A percentile compares a stretch with the other conserved stretches of the same genome.
These are phyloP conservation scores for Paecilomyces dactylethromorphus DNA, from an alignment of 2,329 filamentous ascomycete genomes.

Conservation along the genomic window DNA sequence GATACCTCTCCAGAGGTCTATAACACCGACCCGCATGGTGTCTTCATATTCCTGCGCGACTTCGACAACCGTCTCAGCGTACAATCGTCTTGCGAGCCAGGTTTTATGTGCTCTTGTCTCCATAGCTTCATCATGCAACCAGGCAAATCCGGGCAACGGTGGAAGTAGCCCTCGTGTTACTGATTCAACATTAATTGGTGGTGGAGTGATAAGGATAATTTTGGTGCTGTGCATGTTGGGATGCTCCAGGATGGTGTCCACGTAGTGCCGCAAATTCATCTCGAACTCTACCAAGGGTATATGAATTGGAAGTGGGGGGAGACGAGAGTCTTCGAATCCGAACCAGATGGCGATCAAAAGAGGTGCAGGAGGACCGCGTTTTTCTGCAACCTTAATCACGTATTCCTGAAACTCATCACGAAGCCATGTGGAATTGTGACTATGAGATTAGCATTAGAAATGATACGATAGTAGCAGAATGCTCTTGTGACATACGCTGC, in stretches of 20 bases:
- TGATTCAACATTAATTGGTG: conserved; percentile 24
- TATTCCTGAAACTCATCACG: conserved; percentile 6
- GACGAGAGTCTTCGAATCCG: conserved; percentile 34
- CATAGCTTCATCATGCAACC: conserved; percentile 5
- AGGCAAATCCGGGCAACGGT: background rate
- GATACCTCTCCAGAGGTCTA: conserved; percentile 28
- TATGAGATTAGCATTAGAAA: background rate
- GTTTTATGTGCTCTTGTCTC: conserved; percentile 19
- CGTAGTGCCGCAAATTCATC: conserved; percentile 27
- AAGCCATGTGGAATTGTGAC: conserved; percentile 10
- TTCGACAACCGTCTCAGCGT: conserved; percentile 30
- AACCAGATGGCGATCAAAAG: conserved; percentile 35
- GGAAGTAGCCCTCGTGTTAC: conserved; percentile 1
- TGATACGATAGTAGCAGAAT: too few species aligned
- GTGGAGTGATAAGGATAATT: conserved; percentile 31
- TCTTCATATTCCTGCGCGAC: conserved; percentile 27
- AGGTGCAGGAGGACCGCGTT: conserved; percentile 14
- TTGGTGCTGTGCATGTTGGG: conserved; percentile 23
- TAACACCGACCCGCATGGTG: conserved; percentile 22
- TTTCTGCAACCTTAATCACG: conserved; percentile 6
- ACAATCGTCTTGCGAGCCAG: conserved; percentile 31
- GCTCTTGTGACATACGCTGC: background rate
- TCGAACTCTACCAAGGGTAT: conserved; percentile 27
- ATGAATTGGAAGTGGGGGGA: conserved; percentile 15
- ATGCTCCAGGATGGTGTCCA: conserved; percentile 25